Evolutionary conservation across 257 asterid genomes (phyloP).

Genomic region (Lycium ferocissimum): DNA sequence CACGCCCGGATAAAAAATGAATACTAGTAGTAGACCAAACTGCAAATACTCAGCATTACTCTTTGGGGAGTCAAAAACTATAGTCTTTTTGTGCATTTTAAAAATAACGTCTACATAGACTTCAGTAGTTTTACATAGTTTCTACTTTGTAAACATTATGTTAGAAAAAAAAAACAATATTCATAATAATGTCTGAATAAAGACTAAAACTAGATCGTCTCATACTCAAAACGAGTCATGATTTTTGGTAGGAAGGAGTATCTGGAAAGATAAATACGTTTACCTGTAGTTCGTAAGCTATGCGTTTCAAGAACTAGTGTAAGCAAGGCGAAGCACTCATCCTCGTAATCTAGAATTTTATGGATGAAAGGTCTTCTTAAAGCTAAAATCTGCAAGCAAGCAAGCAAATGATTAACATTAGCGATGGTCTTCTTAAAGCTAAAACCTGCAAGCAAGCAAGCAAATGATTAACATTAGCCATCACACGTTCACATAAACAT

Average conservation of each 20-base stretch:
- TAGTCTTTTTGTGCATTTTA: neutral
- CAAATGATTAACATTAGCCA: neutral
- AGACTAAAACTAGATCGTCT: neutral
- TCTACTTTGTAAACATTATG: neutral
- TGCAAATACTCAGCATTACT: conserved; percentile 13
- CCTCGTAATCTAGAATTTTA: conserved; percentile 90
- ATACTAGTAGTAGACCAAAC: neutral
- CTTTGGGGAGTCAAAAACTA: conserved; percentile 14
- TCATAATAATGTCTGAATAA: neutral
- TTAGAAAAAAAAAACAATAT: neutral
- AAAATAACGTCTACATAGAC: neutral
- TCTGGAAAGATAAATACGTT: neutral
- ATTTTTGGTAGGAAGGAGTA: neutral
- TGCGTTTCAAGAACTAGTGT: conserved; percentile 95
- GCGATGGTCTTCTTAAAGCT: conserved; percentile 71
- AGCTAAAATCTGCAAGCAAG: conserved; percentile 76
- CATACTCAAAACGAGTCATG: neutral
- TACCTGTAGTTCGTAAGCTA: conserved; percentile 90
- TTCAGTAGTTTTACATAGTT: neutral
- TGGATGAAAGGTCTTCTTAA: conserved; percentile 90
- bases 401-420: neutral
- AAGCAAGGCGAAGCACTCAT: conserved; percentile 87
- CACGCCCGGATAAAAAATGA: neutral
- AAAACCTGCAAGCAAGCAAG: conserved; percentile 47
- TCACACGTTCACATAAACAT: conserved; percentile 3